Evolutionary conservation across 1,284 basidiomycete genomes (phyloP).

Genomic region (Marasmius fiardii): DNA sequence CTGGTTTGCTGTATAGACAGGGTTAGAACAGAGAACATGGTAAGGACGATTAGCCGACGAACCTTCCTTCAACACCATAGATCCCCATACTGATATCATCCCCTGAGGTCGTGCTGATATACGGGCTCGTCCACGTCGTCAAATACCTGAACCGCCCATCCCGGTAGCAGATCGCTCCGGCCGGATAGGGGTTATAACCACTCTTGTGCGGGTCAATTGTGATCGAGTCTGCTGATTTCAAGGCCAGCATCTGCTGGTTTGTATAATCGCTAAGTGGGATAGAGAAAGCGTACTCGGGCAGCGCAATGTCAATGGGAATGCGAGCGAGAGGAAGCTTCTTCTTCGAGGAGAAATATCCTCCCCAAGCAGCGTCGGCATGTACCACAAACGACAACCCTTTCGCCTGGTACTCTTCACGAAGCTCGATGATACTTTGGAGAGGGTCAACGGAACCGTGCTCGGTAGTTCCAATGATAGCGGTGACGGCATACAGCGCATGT

Average conservation of each 20-base stretch:
- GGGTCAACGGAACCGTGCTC: constrained; percentile 45
- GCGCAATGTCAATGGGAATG: not conserved
- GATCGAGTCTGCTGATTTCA: constrained; percentile 33
- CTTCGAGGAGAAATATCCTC: constrained; percentile 41
- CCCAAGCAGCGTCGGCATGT: constrained; percentile 45
- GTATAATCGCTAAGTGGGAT: constrained; percentile 24
- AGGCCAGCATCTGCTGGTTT: constrained; percentile 21
- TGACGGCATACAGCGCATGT: constrained; percentile 38
- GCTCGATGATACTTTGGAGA: constrained; percentile 32
- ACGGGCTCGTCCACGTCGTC: constrained; percentile 39
- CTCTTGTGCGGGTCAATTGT: constrained; percentile 47
- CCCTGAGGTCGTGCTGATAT: constrained; percentile 26
- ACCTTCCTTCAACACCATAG: constrained; percentile 47
- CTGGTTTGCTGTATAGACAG: constrained; percentile 35
- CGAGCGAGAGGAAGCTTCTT: constrained; percentile 18
- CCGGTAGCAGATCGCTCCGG: constrained; percentile 39
- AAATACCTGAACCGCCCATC: constrained; percentile 38
- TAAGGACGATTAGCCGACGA: constrained; percentile 7
- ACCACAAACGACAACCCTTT: constrained; percentile 38
- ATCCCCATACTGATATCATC: constrained; percentile 34
- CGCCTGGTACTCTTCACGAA: constrained; percentile 23
- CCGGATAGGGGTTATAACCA: constrained; percentile 43
- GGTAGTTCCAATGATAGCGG: constrained; percentile 42
- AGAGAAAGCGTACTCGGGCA: constrained; percentile 16
- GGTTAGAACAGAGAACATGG: not conserved